phyloP scores from a whole-genome alignment of 1,284 basidiomycete species.

The Ganoderma resinaceum region DNA sequence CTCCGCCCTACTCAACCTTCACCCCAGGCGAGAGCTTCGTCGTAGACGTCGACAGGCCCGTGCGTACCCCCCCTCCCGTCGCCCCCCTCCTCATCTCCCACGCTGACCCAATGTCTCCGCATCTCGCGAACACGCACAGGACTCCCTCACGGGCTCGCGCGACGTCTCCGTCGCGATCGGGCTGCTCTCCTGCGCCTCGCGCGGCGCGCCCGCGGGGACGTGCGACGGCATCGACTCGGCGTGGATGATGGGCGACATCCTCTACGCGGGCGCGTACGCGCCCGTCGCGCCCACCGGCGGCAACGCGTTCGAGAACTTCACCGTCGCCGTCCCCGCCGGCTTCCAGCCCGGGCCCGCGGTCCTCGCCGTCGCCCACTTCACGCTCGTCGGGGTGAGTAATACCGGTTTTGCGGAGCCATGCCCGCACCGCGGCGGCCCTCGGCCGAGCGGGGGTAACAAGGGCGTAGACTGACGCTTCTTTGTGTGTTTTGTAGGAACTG shows the following conservation, averaged over 20 bases:
- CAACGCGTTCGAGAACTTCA: slow-evolving; percentile 27
- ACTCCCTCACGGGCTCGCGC: slow-evolving; percentile 43
- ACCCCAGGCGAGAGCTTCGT: slow-evolving; percentile 18
- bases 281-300: slow-evolving; percentile 41
- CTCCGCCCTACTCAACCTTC: slow-evolving; percentile 17
- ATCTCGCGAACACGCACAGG: slow-evolving; percentile 37
- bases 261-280: slow-evolving; percentile 55
- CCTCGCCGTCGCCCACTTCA: slow-evolving; percentile 27
- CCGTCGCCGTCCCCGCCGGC: slow-evolving; percentile 25
- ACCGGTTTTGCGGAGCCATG: too few species aligned
- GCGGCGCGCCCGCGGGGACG: slow-evolving; percentile 20
- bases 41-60: slow-evolving; percentile 26
- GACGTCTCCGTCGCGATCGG: slow-evolving; percentile 55
- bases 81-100: neutral
- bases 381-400: slow-evolving; percentile 27
- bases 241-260: slow-evolving; percentile 45
- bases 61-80: neutral
- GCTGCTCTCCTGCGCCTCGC: slow-evolving; percentile 40
- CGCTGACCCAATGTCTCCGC: neutral
- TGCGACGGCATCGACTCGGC: slow-evolving; percentile 38
- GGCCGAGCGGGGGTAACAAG: neutral
- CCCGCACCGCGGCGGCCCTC: neutral
- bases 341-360: slow-evolving; percentile 24
- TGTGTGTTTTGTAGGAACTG: slow-evolving; percentile 5
- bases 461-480: neutral